Evolutionary conservation across 495 filamentous ascomycete species (phyloP).

Genomic region (Penicillium canariense): DNA sequence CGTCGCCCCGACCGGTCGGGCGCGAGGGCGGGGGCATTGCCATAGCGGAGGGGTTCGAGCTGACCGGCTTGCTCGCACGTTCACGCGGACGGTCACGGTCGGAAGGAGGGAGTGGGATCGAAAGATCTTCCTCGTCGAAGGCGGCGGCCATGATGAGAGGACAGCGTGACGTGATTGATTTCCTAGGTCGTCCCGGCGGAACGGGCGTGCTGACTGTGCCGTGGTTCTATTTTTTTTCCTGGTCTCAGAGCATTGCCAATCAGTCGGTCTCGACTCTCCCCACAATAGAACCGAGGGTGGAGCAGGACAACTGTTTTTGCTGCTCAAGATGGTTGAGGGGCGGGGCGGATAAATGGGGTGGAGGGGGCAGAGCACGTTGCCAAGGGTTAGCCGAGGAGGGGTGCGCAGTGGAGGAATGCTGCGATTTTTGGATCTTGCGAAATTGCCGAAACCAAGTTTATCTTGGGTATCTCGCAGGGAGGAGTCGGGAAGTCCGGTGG

Average conservation of each 20-base stretch:
- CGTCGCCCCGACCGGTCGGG: constrained; percentile 36
- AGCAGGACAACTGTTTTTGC: constrained; percentile 23
- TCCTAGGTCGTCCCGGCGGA: constrained; percentile 26
- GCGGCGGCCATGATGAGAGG: constrained; percentile 48
- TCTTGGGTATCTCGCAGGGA: not conserved
- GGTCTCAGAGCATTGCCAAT: constrained; percentile 29
- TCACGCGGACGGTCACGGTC: constrained; percentile 53
- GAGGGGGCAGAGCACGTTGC: not conserved
- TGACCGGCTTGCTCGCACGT: constrained; percentile 27
- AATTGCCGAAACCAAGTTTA: not conserved
- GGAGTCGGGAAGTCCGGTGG: too few species aligned
- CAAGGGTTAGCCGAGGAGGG: constrained; percentile 6
- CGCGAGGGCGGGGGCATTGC: constrained; percentile 49
- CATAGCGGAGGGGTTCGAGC: constrained; percentile 40
- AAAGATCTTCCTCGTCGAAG: constrained; percentile 86
- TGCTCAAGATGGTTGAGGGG: constrained; percentile 14
- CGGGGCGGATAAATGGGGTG: constrained; percentile 18
- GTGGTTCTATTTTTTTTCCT: constrained; percentile 15
- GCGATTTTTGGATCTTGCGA: too few species aligned
- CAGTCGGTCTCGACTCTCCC: constrained; percentile 31
- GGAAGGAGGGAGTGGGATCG: constrained; percentile 74
- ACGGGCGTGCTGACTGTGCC: constrained; percentile 24
- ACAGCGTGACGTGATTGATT: constrained; percentile 49
- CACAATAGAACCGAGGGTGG: constrained; percentile 32
- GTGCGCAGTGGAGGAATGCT: not conserved